Percentiles rank a stretch among this genome's conserved stretches.
Conservation (phyloP, 2,329 filamentous ascomycete genomes). For the Trichoderma sp. region DNA sequence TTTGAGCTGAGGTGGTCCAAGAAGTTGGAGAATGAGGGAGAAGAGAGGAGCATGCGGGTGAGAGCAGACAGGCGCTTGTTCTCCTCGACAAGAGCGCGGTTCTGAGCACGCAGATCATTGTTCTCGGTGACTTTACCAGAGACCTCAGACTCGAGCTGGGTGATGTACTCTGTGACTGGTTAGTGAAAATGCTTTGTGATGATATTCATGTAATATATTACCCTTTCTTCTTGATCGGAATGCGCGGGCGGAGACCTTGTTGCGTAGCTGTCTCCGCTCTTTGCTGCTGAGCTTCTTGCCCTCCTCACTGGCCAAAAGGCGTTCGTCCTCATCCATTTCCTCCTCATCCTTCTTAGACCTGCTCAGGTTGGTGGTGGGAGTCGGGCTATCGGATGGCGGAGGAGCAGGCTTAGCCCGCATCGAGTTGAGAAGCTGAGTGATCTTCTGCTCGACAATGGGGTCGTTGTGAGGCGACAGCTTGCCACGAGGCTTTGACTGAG, state of each 20-base stretch:
- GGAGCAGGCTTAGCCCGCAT: constrained; percentile 74
- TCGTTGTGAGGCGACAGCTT: constrained; percentile 58
- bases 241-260: constrained; percentile 96
- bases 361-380: constrained; percentile 65
- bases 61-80: constrained; percentile 77
- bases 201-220: constrained; percentile 46
- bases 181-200: constrained; percentile 12
- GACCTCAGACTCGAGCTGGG: constrained; percentile 87
- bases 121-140: constrained; percentile 80
- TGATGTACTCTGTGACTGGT: constrained; percentile 76
- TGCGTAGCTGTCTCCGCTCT: constrained; percentile 92
- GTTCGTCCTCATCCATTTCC: constrained; percentile 98
- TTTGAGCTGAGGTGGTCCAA: constrained; percentile 68
- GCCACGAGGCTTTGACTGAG: constrained; percentile 44
- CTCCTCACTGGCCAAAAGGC: constrained; percentile 90
- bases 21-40: constrained; percentile 78
- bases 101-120: constrained; percentile 75
- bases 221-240: constrained; percentile 98
- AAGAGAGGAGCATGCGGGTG: constrained; percentile 77
- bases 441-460: constrained; percentile 84
- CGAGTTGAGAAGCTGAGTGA: constrained; percentile 85
- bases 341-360: constrained; percentile 90
- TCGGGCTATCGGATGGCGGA: constrained; percentile 43
- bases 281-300: constrained; percentile 99
- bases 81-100: constrained; percentile 78